Percentiles rank a stretch among this genome's conserved stretches.
Conservation (phyloP, 257 asterid species). For the Capsicum rhomboideum region DNA sequence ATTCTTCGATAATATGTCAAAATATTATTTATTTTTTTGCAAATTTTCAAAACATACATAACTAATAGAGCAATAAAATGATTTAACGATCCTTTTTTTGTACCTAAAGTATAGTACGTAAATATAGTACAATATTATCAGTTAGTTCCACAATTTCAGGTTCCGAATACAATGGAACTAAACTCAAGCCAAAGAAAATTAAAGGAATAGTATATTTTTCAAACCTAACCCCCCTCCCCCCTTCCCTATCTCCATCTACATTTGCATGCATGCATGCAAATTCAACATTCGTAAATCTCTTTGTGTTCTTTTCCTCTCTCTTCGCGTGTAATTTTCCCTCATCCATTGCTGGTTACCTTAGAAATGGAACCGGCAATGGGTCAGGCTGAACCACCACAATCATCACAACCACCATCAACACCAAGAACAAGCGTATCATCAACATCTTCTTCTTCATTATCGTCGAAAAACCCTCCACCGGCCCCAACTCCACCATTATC, state of each 20-base stretch:
- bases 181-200: neutral
- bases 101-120: too few species aligned
- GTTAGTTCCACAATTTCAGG: neutral
- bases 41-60: too few species aligned
- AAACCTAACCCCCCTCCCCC: neutral
- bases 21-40: too few species aligned
- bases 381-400: neutral
- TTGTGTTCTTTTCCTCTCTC: neutral
- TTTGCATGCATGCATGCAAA: neutral
- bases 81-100: too few species aligned
- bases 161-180: neutral
- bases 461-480: neutral
- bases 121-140: neutral
- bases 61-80: neutral
- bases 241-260: neutral
- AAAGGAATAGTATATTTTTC: neutral
- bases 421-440: neutral
- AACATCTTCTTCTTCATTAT: neutral
- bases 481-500: slow-evolving; percentile 16
- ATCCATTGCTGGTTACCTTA: neutral
- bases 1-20: neutral
- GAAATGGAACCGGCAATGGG: neutral
- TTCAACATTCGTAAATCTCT: neutral
- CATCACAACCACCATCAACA: neutral
- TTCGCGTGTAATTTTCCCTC: neutral